A percentile compares a stretch with the other conserved stretches of the same genome.
Evolutionary conservation across 2,329 filamentous ascomycete species (phyloP).

Genomic region (Amesomyces nigricolor): DNA sequence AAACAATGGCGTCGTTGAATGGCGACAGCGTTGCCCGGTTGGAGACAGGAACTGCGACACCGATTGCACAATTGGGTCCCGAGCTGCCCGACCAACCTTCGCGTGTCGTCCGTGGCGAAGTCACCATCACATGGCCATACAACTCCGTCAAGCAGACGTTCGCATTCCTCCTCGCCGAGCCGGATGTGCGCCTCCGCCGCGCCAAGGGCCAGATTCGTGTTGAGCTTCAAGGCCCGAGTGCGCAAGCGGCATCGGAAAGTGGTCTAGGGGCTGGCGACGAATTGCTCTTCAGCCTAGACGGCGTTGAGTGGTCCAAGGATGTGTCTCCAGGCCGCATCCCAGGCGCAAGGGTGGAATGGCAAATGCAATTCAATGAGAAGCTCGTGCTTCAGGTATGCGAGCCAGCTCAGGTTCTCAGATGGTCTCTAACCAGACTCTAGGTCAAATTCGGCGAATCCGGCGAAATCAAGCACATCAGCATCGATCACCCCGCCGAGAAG

Average conservation of each 20-base stretch:
- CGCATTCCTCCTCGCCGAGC: constrained; percentile 76
- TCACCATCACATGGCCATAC: constrained; percentile 89
- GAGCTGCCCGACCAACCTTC: constrained; percentile 37
- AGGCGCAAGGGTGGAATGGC: constrained; percentile 51
- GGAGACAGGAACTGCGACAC: constrained; percentile 32
- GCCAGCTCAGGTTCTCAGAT: background rate
- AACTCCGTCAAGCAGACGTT: constrained; percentile 69
- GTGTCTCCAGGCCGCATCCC: constrained; percentile 43
- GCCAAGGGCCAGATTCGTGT: constrained; percentile 75
- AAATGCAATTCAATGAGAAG: constrained; percentile 49
- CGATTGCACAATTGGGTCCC: constrained; percentile 53
- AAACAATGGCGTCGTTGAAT: constrained; percentile 23
- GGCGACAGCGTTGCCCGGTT: constrained; percentile 21
- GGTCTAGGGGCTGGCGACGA: constrained; percentile 74
- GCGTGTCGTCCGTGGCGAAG: constrained; percentile 58
- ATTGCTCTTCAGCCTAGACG: constrained; percentile 62
- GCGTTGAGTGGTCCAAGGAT: constrained; percentile 59
- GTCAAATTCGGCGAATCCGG: constrained; percentile 43
- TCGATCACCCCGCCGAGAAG: constrained; percentile 41
- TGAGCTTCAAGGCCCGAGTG: constrained; percentile 65
- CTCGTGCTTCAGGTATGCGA: constrained; percentile 42
- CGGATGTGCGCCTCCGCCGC: constrained; percentile 73
- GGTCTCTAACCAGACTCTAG: constrained; percentile 24
- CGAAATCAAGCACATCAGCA: constrained; percentile 45
- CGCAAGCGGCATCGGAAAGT: constrained; percentile 60